A percentile compares a stretch with the other conserved stretches of the same genome.
Conservation (phyloP, 345 rosid species). For the Bretschneidera sinensis region DNA sequence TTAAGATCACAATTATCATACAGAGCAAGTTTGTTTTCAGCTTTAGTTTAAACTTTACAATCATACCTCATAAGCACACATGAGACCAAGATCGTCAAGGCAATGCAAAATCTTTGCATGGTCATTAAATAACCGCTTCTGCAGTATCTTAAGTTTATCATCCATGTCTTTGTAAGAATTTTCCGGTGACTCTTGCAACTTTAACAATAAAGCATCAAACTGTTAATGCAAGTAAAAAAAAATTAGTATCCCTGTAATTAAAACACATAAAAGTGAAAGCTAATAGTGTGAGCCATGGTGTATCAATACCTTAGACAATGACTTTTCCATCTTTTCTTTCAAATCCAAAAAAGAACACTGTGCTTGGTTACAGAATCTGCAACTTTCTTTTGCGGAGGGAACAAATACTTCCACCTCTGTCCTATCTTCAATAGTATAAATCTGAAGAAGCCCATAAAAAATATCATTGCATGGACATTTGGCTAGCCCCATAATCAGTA, state of each 20-base stretch:
- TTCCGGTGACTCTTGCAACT: slow-evolving; percentile 37
- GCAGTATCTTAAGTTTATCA: slow-evolving; percentile 37
- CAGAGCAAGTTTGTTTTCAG: background rate
- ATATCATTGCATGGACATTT: slow-evolving; percentile 4
- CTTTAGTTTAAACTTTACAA: background rate
- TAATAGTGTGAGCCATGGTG: background rate
- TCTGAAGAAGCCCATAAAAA: slow-evolving; percentile 35
- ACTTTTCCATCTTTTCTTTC: slow-evolving; percentile 50
- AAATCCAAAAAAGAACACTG: slow-evolving; percentile 31
- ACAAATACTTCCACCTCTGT: slow-evolving; percentile 43
- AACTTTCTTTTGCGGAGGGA: slow-evolving; percentile 48
- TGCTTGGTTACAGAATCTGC: slow-evolving; percentile 53
- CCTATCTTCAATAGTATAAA: slow-evolving; percentile 52
- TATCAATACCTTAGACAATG: slow-evolving; percentile 59
- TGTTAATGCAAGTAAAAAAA: slow-evolving; percentile 30
- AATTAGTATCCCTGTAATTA: slow-evolving; percentile 11
- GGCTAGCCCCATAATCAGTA: background rate
- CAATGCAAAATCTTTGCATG: slow-evolving; percentile 61
- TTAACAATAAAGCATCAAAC: slow-evolving; percentile 50
- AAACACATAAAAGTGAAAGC: background rate
- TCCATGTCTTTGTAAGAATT: slow-evolving; percentile 36
- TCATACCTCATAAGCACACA: slow-evolving; percentile 79
- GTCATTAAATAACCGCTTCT: slow-evolving; percentile 44
- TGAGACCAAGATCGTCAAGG: slow-evolving; percentile 76
- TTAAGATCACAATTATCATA: background rate